Conservation (phyloP, 345 rosid species). For the Citrus reticulata region DNA sequence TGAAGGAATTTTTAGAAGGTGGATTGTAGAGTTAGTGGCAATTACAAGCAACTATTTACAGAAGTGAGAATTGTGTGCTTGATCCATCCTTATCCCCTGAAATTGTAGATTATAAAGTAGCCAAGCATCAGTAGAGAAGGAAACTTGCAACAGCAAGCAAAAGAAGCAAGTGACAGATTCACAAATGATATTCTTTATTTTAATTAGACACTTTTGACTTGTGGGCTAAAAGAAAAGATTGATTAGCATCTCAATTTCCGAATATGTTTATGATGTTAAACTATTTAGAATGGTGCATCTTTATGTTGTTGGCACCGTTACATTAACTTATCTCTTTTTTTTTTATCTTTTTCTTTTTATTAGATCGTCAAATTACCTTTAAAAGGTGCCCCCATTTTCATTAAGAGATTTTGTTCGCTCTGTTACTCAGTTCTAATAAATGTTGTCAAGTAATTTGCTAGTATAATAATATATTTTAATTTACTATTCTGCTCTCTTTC, state of each 20-base stretch:
- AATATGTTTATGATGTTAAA: background rate
- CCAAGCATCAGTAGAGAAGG: slow-evolving; percentile 83
- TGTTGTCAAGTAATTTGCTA: too few species aligned
- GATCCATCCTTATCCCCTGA: slow-evolving; percentile 70
- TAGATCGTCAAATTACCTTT: background rate
- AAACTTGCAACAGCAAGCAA: background rate
- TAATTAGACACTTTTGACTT: background rate
- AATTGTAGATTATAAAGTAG: slow-evolving; percentile 88
- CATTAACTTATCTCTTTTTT: too few species aligned
- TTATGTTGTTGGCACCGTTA: background rate
- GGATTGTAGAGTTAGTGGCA: slow-evolving; percentile 87
- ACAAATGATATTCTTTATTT: background rate
- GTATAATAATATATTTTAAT: too few species aligned
- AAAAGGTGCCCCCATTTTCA: rapidly evolving
- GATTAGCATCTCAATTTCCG: background rate
- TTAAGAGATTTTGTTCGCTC: too few species aligned
- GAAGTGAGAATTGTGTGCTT: slow-evolving; percentile 66
- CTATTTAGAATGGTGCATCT: background rate
- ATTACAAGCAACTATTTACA: slow-evolving; percentile 89
- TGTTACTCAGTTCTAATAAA: rapidly evolving
- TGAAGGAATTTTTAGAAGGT: slow-evolving; percentile 82
- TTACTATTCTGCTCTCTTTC: too few species aligned
- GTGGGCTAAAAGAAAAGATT: background rate
- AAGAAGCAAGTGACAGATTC: background rate
- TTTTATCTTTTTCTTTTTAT: too few species aligned